A percentile compares a stretch with the other conserved stretches of the same genome.
These are phyloP conservation scores for Neurospora pannonica DNA, from an alignment of 495 filamentous ascomycete species.

Conservation along the genomic window DNA sequence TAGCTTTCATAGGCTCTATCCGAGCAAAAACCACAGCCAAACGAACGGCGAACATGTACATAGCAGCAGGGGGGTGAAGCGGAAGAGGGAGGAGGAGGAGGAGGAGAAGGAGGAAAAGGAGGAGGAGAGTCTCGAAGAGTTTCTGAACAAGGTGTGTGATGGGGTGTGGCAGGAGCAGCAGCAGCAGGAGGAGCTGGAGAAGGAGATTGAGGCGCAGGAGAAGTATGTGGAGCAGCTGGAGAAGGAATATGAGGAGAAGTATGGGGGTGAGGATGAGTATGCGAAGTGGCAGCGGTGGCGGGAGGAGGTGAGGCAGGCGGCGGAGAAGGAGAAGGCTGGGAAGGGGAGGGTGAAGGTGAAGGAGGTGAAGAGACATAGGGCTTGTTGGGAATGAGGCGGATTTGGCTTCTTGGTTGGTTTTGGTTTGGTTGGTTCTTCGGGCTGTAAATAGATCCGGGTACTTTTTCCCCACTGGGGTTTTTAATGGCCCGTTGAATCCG, in stretches of 20 bases:
- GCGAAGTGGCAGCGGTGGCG: background rate
- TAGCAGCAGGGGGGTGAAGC: background rate
- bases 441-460: background rate
- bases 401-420: background rate
- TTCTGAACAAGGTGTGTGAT: background rate
- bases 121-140: background rate
- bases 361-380: background rate
- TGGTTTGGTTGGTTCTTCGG: background rate
- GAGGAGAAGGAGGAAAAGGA: background rate
- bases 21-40: no score
- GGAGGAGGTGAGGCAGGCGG: background rate
- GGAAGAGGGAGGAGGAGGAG: background rate
- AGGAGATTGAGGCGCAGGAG: background rate
- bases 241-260: background rate
- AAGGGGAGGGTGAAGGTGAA: background rate
- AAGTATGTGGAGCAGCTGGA: background rate
- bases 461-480: background rate
- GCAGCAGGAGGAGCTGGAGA: background rate
- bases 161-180: background rate
- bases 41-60: background rate
- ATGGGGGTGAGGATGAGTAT: background rate
- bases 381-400: background rate
- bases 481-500: background rate
- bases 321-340: background rate
- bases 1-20: background rate